Base-by-base conservation (phyloP, 1,139 yeast species). In the Blastobotrys proliferans region DNA sequence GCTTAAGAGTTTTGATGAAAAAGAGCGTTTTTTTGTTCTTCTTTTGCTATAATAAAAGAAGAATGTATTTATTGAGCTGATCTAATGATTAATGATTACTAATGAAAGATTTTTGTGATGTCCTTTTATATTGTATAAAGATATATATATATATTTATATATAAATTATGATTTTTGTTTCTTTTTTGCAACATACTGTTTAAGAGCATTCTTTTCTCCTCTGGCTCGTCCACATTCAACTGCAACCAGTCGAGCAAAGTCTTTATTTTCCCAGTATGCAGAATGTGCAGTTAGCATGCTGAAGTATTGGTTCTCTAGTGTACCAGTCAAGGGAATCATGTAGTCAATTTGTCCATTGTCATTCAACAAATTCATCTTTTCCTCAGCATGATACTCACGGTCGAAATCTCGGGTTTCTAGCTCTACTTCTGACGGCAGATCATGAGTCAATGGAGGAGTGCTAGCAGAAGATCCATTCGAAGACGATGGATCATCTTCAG, bases 301-400 rank as follows among this genome's bases (percentile, higher is more conserved):
- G 21, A 68, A 46, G 40, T 68, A 68, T 52, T 68, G 73, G 51
- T 64, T 66, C 31, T 67, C 68, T 9, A 67, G 53, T 28, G 64
- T 51, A 4, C 62, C 62, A 1, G 61, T 53, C 16, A 62, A 55
- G 1, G 69, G 69, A 26, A 69, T 51, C 16, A 62, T 51, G 56
- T 61, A 69, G 50, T 69, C 73, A 6, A 69, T 49, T 51, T 69
- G 73, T 2, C 72, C 72, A 45, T 69, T 68, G 30, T 67, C 70
- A 41, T 69, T 69, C 37, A 69, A 55, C 38, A 54, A 44, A 9
- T 46, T 44, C 57, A 66, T 55, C 25, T 55, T 50, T 36, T 51
- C 46, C 43, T 63, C 61, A 1, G 61, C 66, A 11, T 44, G 43
- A 13, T 48, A 37, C 45, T 63, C 64, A 3, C 54, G 46, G 27